These are phyloP conservation scores for Alternaria brassicae DNA, from an alignment of 2,329 filamentous ascomycete species.

Conservation along the genomic window DNA sequence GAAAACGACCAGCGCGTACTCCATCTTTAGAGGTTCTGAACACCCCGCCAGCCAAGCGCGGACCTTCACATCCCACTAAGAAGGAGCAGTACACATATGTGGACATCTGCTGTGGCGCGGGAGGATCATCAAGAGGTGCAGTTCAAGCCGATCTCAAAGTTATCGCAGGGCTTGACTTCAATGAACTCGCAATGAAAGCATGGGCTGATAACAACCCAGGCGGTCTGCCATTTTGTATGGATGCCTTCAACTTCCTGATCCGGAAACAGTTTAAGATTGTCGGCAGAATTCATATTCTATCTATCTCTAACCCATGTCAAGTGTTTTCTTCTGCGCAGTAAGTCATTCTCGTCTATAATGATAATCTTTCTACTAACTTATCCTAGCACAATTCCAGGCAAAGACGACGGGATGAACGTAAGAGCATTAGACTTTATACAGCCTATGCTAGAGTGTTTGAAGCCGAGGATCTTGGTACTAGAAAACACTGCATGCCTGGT, in stretches of 20 bases:
- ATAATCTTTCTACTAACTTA: not conserved
- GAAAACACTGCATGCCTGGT: too few relatives aligned
- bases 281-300: too few relatives aligned
- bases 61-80: not conserved
- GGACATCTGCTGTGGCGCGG: slow-evolving; percentile 33
- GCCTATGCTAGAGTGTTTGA: too few relatives aligned
- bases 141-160: slow-evolving; percentile 21
- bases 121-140: slow-evolving; percentile 33
- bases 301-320: too few relatives aligned
- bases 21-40: not conserved
- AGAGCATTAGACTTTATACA: too few relatives aligned
- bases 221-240: slow-evolving; percentile 10
- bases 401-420: slow-evolving; percentile 31
- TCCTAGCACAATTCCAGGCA: slow-evolving; percentile 19
- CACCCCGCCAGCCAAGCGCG: not conserved
- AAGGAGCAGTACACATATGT: not conserved
- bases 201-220: slow-evolving; percentile 22
- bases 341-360: not conserved
- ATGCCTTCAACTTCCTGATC: slow-evolving; percentile 26
- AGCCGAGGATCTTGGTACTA: too few relatives aligned
- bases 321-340: slow-evolving; percentile 19
- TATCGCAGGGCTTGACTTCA: slow-evolving; percentile 28
- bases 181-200: slow-evolving; percentile 20
- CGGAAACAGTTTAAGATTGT: not conserved
- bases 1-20: not conserved